A percentile compares a stretch with the other conserved stretches of the same genome.
These are phyloP conservation scores for Leucocoprinus birnbaumii DNA, from an alignment of 768 basidiomycete species.

Conservation along the genomic window DNA sequence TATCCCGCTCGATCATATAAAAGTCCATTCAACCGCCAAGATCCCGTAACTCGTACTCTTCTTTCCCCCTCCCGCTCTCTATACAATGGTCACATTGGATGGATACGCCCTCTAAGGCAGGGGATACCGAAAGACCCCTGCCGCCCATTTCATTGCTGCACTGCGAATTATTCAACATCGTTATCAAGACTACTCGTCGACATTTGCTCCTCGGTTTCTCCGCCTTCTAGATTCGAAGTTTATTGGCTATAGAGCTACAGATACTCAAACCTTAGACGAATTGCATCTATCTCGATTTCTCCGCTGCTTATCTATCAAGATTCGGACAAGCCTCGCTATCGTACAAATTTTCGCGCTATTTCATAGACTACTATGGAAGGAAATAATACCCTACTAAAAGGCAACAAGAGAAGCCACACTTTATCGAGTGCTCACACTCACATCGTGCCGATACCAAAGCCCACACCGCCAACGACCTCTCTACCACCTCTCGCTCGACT, in stretches of 20 bases:
- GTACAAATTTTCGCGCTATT: constrained; percentile 3
- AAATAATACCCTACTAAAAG: constrained; percentile 13
- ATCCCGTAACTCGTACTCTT: constrained; percentile 2
- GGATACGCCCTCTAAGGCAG: constrained; percentile 50
- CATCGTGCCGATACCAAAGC: no score
- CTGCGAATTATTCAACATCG: no score
- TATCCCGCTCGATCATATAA: background rate
- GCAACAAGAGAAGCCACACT: constrained; percentile 10
- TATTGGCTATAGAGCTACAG: no score
- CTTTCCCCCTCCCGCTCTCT: constrained; percentile 15
- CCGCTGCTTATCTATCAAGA: no score
- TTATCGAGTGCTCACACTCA: no score
- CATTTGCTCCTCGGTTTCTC: no score
- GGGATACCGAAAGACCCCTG: constrained; percentile 36
- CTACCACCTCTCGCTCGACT: constrained; percentile 15
- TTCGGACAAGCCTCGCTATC: background rate
- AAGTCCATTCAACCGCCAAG: background rate
- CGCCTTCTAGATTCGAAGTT: no score
- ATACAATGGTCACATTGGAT: constrained; percentile 37
- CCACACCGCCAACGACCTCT: background rate
- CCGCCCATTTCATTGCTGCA: constrained; percentile 15
- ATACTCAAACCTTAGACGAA: no score
- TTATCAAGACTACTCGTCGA: no score
- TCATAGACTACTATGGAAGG: constrained; percentile 13
- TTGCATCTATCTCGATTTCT: no score